Evolutionary conservation across 257 asterid species (phyloP).

Genomic region (Leonotis leonurus): DNA sequence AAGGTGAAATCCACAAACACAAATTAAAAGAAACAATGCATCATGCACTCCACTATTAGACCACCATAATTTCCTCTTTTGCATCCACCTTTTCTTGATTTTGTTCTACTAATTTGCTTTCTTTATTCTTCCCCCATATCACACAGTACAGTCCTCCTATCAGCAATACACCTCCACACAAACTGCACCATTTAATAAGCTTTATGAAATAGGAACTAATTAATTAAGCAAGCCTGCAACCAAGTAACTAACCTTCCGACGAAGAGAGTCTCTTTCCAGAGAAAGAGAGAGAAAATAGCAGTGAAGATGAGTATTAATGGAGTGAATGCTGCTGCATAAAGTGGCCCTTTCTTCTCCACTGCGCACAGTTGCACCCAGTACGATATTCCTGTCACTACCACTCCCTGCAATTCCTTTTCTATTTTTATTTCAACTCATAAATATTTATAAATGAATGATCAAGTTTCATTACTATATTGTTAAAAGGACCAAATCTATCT

Average conservation of each 20-base stretch:
- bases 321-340: constrained; percentile 47
- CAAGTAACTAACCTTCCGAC: constrained; percentile 39
- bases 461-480: too few relatives aligned
- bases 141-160: constrained; percentile 50
- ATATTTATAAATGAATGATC: too few relatives aligned
- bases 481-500: too few relatives aligned
- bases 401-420: constrained; percentile 33
- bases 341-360: constrained; percentile 59
- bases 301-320: constrained; percentile 53
- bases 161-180: constrained; percentile 47
- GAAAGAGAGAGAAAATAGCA: constrained; percentile 38
- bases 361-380: constrained; percentile 56
- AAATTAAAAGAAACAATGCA: too few relatives aligned
- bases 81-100: constrained; percentile 9
- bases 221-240: neutral
- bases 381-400: constrained; percentile 49
- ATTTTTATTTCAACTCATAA: neutral
- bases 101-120: constrained; percentile 22
- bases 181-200: constrained; percentile 34
- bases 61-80: constrained; percentile 26
- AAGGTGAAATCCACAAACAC: too few relatives aligned
- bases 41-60: too few relatives aligned
- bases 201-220: neutral
- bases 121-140: constrained; percentile 61
- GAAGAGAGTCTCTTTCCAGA: constrained; percentile 45